Evolutionary conservation across 441 rosid genomes (phyloP).

Genomic region (Euphorbia corollata): DNA sequence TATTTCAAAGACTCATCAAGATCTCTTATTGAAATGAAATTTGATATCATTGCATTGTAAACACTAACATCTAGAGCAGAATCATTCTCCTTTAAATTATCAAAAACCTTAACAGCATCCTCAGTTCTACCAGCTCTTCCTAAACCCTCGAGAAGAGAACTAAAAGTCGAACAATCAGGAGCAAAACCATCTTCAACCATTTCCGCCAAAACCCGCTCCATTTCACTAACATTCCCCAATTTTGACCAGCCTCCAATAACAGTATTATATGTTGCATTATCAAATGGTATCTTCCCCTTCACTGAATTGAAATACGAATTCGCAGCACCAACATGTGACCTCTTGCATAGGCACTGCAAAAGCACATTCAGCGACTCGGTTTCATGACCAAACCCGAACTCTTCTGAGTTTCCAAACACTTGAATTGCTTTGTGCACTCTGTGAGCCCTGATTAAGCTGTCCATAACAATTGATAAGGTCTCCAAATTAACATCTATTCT

Average conservation of each 20-base stretch:
- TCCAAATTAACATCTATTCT: constrained; percentile 34
- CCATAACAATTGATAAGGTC: constrained; percentile 52
- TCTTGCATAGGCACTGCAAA: constrained; percentile 56
- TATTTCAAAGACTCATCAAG: constrained; percentile 49
- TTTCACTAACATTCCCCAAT: constrained; percentile 48
- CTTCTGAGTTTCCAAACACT: constrained; percentile 42
- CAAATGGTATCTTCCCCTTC: constrained; percentile 43
- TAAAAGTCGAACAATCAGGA: constrained; percentile 49
- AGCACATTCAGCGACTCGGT: constrained; percentile 57
- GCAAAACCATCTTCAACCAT: constrained; percentile 51
- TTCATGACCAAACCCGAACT: constrained; percentile 42
- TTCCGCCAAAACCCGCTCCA: constrained; percentile 51
- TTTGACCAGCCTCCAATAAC: constrained; percentile 70
- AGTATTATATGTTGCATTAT: constrained; percentile 45
- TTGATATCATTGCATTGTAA: constrained; percentile 71
- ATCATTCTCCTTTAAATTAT: constrained; percentile 42
- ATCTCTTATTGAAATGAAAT: constrained; percentile 43
- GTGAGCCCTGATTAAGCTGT: constrained; percentile 45
- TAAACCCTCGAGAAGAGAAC: constrained; percentile 58
- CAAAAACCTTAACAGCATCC: constrained; percentile 57
- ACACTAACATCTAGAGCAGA: constrained; percentile 41
- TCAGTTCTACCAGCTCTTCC: constrained; percentile 67
- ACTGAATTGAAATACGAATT: constrained; percentile 44
- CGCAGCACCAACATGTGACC: constrained; percentile 66
- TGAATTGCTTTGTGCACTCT: constrained; percentile 49